These are phyloP conservation scores for Fusarium fujikuroi DNA, from an alignment of 2,329 filamentous ascomycete genomes.

Conservation along the genomic window DNA sequence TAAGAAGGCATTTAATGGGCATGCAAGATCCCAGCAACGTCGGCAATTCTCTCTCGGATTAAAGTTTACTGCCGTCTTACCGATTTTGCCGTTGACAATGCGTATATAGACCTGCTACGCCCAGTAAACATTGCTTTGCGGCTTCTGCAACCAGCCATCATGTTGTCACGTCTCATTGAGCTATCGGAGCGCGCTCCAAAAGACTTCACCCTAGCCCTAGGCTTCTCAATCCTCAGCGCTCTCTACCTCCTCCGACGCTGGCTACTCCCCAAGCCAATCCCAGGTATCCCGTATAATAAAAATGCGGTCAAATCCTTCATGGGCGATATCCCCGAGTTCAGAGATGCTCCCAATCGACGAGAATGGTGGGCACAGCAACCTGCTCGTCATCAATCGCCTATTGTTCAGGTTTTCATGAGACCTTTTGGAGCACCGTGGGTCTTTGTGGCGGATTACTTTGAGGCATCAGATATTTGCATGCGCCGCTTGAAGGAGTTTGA, in stretches of 20 bases:
- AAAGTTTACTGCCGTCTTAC: background rate
- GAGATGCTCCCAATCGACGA: background rate
- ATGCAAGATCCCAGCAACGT: background rate
- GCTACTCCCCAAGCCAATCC: constrained; percentile 27
- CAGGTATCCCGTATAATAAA: constrained; percentile 26
- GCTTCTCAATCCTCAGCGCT: background rate
- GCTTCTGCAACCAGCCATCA: background rate
- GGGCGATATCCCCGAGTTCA: constrained; percentile 26
- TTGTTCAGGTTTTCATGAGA: constrained; percentile 27
- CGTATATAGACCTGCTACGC: background rate
- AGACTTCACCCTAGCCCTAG: background rate
- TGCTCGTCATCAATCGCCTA: constrained; percentile 17
- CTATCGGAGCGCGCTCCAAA: background rate
- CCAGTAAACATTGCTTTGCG: accelerated
- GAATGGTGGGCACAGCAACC: constrained; percentile 23
- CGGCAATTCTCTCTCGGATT: background rate
- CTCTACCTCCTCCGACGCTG: background rate
- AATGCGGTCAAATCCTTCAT: constrained; percentile 23
- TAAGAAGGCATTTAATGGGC: accelerated
- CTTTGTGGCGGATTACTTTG: constrained; percentile 28
- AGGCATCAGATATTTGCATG: constrained; percentile 28
- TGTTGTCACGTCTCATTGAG: background rate
- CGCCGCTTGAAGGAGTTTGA: constrained; percentile 34
- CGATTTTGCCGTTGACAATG: accelerated
- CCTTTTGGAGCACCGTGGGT: constrained; percentile 29